A percentile compares a stretch with the other conserved stretches of the same genome.
These are phyloP conservation scores for Pistacia vera DNA, from an alignment of 345 rosid genomes.

Conservation along the genomic window DNA sequence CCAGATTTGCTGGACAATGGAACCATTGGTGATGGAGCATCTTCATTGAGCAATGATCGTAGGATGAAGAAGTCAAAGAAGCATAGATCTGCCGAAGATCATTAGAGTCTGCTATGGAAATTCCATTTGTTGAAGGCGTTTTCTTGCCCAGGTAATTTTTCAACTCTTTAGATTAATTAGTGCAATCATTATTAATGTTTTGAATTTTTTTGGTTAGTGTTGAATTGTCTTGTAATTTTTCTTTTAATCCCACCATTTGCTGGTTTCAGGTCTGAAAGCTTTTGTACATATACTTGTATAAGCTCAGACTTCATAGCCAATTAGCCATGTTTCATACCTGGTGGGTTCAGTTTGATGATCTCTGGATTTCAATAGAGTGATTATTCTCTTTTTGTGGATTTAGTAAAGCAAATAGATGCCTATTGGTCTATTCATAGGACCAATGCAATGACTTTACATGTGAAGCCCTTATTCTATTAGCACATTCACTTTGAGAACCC, in stretches of 20 bases:
- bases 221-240: background rate
- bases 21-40: conserved; percentile 8
- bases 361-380: background rate
- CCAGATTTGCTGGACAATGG: conserved; percentile 21
- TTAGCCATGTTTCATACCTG: background rate
- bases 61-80: conserved; percentile 42
- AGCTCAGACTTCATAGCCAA: background rate
- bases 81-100: conserved; percentile 24
- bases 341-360: background rate
- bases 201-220: background rate
- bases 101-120: conserved; percentile 17
- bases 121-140: conserved; percentile 5
- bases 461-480: background rate
- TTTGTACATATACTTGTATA: background rate
- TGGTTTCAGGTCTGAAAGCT: conserved; percentile 8
- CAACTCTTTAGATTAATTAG: background rate
- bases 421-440: background rate
- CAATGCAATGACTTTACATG: background rate
- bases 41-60: conserved; percentile 16
- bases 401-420: background rate
- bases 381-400: background rate
- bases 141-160: conserved; percentile 15
- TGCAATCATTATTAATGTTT: background rate
- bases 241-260: background rate
- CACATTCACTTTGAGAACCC: too few species aligned